Conservation (phyloP, 345 rosid species). For the Rhizophora mangle region DNA sequence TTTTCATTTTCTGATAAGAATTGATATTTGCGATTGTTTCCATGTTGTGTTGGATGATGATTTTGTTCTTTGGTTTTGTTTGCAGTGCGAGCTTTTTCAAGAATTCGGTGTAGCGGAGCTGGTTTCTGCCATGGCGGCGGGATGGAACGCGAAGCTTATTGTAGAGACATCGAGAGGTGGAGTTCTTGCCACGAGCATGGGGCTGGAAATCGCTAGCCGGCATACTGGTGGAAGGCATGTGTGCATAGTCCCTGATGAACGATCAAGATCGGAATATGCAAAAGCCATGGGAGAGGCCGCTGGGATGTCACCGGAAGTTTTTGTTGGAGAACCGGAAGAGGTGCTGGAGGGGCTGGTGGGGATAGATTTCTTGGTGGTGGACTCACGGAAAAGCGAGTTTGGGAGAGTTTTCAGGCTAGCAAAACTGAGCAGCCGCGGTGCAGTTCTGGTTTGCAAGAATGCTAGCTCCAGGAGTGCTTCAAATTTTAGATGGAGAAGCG, state of each 20-base stretch:
- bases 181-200: conserved; percentile 56
- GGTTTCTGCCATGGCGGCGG: conserved; percentile 89
- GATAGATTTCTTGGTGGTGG: conserved; percentile 77
- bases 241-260: conserved; percentile 67
- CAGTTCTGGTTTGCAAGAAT: conserved; percentile 78
- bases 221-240: conserved; percentile 75
- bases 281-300: conserved; percentile 34
- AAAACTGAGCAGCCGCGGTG: conserved; percentile 61
- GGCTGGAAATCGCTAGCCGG: conserved; percentile 61
- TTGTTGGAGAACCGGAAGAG: conserved; percentile 48
- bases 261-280: conserved; percentile 50
- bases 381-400: conserved; percentile 55
- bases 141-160: conserved; percentile 75
- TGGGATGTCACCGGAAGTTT: conserved; percentile 47
- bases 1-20: neutral
- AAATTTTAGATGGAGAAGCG: conserved; percentile 59
- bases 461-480: conserved; percentile 42
- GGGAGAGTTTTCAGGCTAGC: conserved; percentile 52
- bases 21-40: neutral
- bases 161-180: conserved; percentile 77
- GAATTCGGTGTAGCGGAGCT: conserved; percentile 88
- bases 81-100: conserved; percentile 49
- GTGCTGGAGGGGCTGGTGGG: conserved; percentile 46
- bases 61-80: conserved; percentile 2
- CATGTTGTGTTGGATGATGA: neutral